Evolutionary conservation across 306 rosid genomes (phyloP), one percentile per base, ranked within the genome.

Genomic region (Erythrophleum fordii): DNA sequence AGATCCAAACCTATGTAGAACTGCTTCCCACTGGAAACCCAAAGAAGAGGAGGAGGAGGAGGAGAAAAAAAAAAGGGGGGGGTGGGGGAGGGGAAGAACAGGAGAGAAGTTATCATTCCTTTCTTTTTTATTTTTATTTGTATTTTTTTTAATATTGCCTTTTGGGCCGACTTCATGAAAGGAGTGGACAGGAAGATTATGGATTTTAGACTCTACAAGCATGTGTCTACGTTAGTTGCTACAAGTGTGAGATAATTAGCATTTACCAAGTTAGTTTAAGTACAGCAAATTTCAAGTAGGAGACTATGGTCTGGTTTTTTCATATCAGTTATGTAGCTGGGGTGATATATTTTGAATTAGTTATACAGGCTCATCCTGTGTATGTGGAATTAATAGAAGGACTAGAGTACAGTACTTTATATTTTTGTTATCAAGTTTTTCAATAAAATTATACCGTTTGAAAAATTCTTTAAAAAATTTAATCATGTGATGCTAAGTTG

Each of bases 311-410:
- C 41, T 45, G 37, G 11, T 69, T 69, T 69, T 26, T 13, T 22
- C 11, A 52, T 58, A n/a, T 41, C 23, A 45, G 49, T 73, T 74
- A 60, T 48, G 26, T 13, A 5, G 18, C 22, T 23, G 25, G 26
- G 69, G 17, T 37, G 69, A 11, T 44, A n/a, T 64, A 22, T 48
- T 67, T 73, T 68, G 53, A 74, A 7, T 31, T 17, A 51, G 49
- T 69, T 75, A n/a, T 5, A 64, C 12, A 11, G 20, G 37, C 35
- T 12, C 3, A 14, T 65, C 66, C 77, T 76, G 61, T 48, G 14
- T 76, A 17, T n/a, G 49, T 76, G 14, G 65, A 76, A 35, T 37
- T 48, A 44, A 28, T 26, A 23, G 77, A 68, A 58, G 48, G 62
- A 5, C 25, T 58, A 10, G 35, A 58, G 65, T 58, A 58, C 35